Percentiles rank a stretch among this genome's conserved stretches.
Conservation (phyloP, 148 eudicot genomes). For the Limonium bicolor region DNA sequence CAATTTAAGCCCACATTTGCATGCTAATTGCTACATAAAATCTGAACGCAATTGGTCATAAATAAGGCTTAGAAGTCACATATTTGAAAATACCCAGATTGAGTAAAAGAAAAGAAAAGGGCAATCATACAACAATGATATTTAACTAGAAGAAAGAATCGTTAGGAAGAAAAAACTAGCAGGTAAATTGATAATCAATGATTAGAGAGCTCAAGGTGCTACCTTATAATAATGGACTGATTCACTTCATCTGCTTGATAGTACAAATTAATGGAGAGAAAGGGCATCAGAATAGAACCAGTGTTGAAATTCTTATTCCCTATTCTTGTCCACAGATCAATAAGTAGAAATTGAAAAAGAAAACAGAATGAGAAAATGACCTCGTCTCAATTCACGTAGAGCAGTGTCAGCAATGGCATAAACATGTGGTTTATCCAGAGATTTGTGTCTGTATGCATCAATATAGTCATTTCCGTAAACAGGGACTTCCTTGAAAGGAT, state of each 20-base stretch:
- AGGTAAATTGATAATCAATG: no score
- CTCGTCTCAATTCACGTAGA: conserved; percentile 82
- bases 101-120: neutral
- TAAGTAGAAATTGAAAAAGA: neutral
- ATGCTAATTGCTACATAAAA: no score
- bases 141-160: neutral
- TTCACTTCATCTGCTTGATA: conserved; percentile 82
- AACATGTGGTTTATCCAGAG: conserved; percentile 75
- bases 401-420: conserved; percentile 94
- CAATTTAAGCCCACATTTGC: no score
- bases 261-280: conserved; percentile 6
- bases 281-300: no score
- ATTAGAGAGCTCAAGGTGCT: no score
- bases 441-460: conserved; percentile 55
- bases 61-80: no score
- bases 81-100: no score
- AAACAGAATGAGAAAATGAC: conserved; percentile 16
- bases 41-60: no score
- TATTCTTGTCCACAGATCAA: no score
- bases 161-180: neutral
- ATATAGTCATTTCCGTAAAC: conserved; percentile 69
- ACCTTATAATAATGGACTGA: conserved; percentile 97
- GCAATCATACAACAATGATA: neutral
- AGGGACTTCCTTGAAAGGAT: conserved; percentile 79
- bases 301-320: no score